Evolutionary conservation across 2,329 filamentous ascomycete species (phyloP).

Genomic region (Colletotrichum sp.): DNA sequence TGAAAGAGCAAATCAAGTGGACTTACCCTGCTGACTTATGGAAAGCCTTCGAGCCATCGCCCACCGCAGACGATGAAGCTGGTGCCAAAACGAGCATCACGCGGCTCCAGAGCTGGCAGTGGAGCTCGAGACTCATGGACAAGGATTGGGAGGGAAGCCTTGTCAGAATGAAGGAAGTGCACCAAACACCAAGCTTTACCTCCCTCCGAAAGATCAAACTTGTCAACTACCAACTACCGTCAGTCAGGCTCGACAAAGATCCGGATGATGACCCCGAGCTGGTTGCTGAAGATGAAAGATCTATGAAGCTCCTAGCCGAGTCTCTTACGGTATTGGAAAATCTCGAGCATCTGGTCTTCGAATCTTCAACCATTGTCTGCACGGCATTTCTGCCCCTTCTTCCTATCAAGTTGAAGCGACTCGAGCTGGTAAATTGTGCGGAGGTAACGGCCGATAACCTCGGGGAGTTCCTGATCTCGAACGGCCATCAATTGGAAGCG

Average conservation of each 20-base stretch:
- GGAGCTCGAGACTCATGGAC: slow-evolving; percentile 61
- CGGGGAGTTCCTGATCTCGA: slow-evolving; percentile 66
- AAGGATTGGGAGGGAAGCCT: slow-evolving; percentile 34
- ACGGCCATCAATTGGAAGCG: slow-evolving; percentile 70
- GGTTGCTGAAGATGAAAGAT: slow-evolving; percentile 34
- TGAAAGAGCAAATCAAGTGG: slow-evolving; percentile 68
- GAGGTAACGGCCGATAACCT: slow-evolving; percentile 73
- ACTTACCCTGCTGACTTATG: slow-evolving; percentile 72
- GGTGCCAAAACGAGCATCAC: slow-evolving; percentile 36
- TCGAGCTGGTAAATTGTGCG: slow-evolving; percentile 82
- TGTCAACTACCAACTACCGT: slow-evolving; percentile 67
- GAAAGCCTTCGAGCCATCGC: slow-evolving; percentile 55
- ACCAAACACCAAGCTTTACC: slow-evolving; percentile 61
- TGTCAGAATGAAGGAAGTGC: slow-evolving; percentile 55
- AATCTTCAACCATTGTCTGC: slow-evolving; percentile 76
- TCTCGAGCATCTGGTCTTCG: slow-evolving; percentile 73
- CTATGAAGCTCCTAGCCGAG: slow-evolving; percentile 45
- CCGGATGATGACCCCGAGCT: slow-evolving; percentile 47
- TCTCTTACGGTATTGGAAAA: slow-evolving; percentile 60
- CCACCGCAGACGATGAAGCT: slow-evolving; percentile 47
- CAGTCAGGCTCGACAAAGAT: slow-evolving; percentile 37
- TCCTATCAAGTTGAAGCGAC: slow-evolving; percentile 66
- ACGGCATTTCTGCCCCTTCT: slow-evolving; percentile 71
- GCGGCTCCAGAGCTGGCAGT: slow-evolving; percentile 61
- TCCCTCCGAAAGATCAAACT: slow-evolving; percentile 62